Base-by-base conservation (phyloP, 495 filamentous ascomycete genomes). In the Oleoguttula mirabilis region DNA sequence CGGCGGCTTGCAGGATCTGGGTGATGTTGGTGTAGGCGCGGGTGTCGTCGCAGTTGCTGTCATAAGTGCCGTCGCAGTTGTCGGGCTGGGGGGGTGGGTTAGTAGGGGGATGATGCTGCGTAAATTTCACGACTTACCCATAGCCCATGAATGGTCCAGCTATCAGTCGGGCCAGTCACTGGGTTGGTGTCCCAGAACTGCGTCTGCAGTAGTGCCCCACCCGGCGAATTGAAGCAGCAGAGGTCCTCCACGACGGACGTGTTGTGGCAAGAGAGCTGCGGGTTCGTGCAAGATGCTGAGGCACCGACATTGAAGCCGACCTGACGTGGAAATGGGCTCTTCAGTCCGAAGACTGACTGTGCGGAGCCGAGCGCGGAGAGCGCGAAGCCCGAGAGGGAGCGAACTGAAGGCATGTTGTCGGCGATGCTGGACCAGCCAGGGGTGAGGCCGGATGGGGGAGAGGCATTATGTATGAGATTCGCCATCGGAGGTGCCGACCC, bases 91-190 rank as follows among this genome's bases (percentile, higher is more conserved):
- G 37, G 3, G 20, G 28, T 20, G 28, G 33, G 22, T 41, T 15
- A 10, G 16, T 32, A 19, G 2, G 12, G 3, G 20, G 7, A 19
- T 10, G 21, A 16, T 7, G 23, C n/a, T 11, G n/a, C 7, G 22
- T 7, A 43, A 7, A 6, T 10, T 34, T 5, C 25, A 15, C 5
- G 20, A 39, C 22, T 20, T 31, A 50, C 59, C 60, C 87, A 93
- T 22, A 94, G 66, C n/a, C 86, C 85, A 54, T 92, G 87, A 16
- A 94, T 67, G 2, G 84, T 90, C 86, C 84, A 94, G 33, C 76
- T 77, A 53, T 88, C 73, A 24, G 69, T 70, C 14, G 80, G 81
- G 5, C 80, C 81, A 8, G 77, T 70, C n/a, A 78, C 66, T 23
- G 78, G 77, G 51, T 73, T 61, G 4, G 71, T 69, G 54, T 94